Conservation (phyloP, 2,329 filamentous ascomycete species). For the Penicillium sp. region DNA sequence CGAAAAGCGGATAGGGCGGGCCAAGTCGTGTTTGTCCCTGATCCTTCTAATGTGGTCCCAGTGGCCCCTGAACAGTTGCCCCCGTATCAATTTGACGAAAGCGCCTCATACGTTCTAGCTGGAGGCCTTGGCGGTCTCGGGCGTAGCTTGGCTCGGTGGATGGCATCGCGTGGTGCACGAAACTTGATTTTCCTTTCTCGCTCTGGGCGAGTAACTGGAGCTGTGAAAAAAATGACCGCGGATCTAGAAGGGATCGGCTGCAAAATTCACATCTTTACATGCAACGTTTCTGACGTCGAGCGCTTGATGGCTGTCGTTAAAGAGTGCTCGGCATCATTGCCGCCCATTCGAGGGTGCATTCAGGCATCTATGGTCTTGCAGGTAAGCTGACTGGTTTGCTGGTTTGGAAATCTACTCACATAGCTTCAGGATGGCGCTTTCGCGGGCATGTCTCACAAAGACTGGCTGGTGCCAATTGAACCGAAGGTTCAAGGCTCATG, state of each 20-base stretch:
- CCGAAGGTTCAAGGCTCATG: slow-evolving; percentile 40
- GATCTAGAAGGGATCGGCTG: slow-evolving; percentile 13
- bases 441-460: slow-evolving; percentile 31
- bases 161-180: slow-evolving; percentile 17
- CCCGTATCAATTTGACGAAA: slow-evolving; percentile 12
- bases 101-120: slow-evolving; percentile 19
- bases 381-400: slow-evolving; percentile 15
- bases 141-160: slow-evolving; percentile 20
- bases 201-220: slow-evolving; percentile 7
- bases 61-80: slow-evolving; percentile 1
- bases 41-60: slow-evolving; percentile 5
- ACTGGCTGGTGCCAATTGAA: slow-evolving; percentile 34
- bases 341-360: slow-evolving; percentile 23
- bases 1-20: not conserved
- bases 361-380: slow-evolving; percentile 21
- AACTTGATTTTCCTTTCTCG: slow-evolving; percentile 20
- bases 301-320: slow-evolving; percentile 6
- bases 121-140: slow-evolving; percentile 23
- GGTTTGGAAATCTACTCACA: slow-evolving; percentile 4
- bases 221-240: slow-evolving; percentile 8
- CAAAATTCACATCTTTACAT: slow-evolving; percentile 12
- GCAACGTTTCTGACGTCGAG: slow-evolving; percentile 13
- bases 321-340: slow-evolving; percentile 5
- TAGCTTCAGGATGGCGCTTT: slow-evolving; percentile 15
- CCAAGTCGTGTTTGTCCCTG: slow-evolving; percentile 10